Conservation (phyloP, 2,329 filamentous ascomycete species). For the Lachnellula willkommii region DNA sequence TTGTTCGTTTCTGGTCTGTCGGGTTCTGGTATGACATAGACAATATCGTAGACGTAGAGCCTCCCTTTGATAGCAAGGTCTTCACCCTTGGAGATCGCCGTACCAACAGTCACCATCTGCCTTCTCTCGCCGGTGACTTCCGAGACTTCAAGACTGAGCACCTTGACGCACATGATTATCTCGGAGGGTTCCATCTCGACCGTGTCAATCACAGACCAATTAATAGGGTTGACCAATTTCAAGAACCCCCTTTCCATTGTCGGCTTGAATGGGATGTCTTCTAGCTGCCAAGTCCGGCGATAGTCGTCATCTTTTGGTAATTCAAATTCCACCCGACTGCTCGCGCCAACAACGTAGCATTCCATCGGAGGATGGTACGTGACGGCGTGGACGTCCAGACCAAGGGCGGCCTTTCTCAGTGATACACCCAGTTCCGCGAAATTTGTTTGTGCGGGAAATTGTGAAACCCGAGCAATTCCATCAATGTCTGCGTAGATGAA, state of each 20-base stretch:
- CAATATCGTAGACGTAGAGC: constrained; percentile 87
- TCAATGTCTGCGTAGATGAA: constrained; percentile 76
- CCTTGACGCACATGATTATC: constrained; percentile 73
- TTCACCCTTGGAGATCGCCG: constrained; percentile 80
- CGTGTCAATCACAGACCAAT: constrained; percentile 73
- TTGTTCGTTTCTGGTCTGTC: constrained; percentile 79
- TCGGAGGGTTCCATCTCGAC: constrained; percentile 70
- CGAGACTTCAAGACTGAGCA: constrained; percentile 80
- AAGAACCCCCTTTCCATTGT: constrained; percentile 65
- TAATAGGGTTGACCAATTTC: constrained; percentile 72
- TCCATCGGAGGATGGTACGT: constrained; percentile 71
- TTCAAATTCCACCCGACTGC: constrained; percentile 64
- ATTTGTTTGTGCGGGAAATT: constrained; percentile 61
- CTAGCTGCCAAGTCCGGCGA: constrained; percentile 68
- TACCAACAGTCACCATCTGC: constrained; percentile 78
- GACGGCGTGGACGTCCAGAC: constrained; percentile 65
- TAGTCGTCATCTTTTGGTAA: constrained; percentile 84
- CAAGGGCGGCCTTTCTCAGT: constrained; percentile 64
- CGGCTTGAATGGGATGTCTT: constrained; percentile 59
- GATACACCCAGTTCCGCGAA: constrained; percentile 73
- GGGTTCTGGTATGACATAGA: constrained; percentile 85
- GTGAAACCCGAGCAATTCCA: constrained; percentile 67
- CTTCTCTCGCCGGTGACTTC: constrained; percentile 84
- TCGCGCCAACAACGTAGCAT: constrained; percentile 73
- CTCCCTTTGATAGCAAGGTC: constrained; percentile 80